Base-by-base conservation (phyloP, 768 basidiomycete genomes). In the Panaeolus papilionaceus region DNA sequence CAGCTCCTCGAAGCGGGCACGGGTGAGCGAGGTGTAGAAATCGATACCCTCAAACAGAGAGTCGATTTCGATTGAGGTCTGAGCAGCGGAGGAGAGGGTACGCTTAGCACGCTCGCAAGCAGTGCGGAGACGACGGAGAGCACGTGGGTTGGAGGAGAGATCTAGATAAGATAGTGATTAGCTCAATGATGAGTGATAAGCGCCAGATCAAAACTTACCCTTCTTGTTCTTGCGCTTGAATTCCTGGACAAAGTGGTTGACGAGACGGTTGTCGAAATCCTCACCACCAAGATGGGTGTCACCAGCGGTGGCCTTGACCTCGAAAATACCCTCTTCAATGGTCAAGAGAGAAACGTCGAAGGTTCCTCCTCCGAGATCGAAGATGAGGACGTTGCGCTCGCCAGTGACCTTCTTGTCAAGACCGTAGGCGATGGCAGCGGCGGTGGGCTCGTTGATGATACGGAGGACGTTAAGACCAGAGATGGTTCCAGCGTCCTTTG, bases 91-190 rank as follows among this genome's bases (percentile, higher is more conserved):
- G 39, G 97, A 99, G 69, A 99, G 93, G 26, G 96, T 98, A 67
- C 96, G 93, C 89, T 99, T 99, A 64, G 96, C 97, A 82, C 96
- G 95, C 83, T 98, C 97, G 83, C 96, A 98, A 72, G 96, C 96
- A 64, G 96, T 97, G 71, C 96, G 94, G 73, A 98, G 91, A 83
- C 96, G 95, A 81, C 96, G 95, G 75, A 98, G 92, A 61, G 97
- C 95, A 85, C 96, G 95, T 66, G 95, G 88, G 83, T 97, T 97
- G 70, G 89, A 83, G 28, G 95, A 94, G 66, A 99, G 83, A 77
- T 98, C 33, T 91, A 45, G 1, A 63, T 23, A 14, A 39, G 38
- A 63, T 45, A 64, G 14, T 37, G 71, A 51, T 18, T 33, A n/a
- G 64, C 14, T 64, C 16, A 4, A 39, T 64, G 26, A 54, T 42